Evolutionary conservation across 2,329 filamentous ascomycete species (phyloP).

Genomic region (Cladophialophora exuberans): DNA sequence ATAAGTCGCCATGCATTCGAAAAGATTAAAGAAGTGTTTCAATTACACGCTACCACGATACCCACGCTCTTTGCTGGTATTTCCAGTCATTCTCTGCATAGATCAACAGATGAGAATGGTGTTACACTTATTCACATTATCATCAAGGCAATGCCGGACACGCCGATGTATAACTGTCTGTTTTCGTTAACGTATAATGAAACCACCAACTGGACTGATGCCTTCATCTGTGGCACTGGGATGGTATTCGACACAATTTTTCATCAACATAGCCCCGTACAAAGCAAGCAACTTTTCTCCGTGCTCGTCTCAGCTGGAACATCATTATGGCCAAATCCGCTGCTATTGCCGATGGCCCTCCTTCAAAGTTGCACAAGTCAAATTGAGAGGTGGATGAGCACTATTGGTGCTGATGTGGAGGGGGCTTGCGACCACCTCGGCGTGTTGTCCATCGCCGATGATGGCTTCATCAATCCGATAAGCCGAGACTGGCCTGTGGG

Average conservation of each 20-base stretch:
- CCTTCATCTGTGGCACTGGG: conserved; percentile 75
- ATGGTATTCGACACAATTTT: conserved; percentile 63
- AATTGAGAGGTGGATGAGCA: not conserved
- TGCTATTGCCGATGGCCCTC: not conserved
- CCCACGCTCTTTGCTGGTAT: not conserved
- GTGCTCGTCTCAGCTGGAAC: not conserved
- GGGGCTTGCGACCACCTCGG: not conserved
- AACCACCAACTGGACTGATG: conserved; percentile 36
- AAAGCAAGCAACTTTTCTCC: not conserved
- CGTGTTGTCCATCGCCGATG: not conserved
- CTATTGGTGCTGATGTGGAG: not conserved
- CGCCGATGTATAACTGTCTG: not conserved
- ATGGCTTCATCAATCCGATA: not conserved
- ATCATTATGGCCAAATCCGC: not conserved
- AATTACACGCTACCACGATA: not conserved
- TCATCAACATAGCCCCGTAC: not conserved
- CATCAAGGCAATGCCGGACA: not conserved
- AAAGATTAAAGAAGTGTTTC: not conserved
- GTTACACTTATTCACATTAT: not conserved
- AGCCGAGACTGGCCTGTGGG: not conserved
- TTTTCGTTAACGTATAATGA: conserved; percentile 46
- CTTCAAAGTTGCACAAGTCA: not conserved
- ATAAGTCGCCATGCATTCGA: not conserved
- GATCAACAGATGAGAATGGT: not conserved
- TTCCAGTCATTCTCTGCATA: not conserved